Conservation (phyloP, 148 eudicot genomes). For the Vaccinium macrocarpon region DNA sequence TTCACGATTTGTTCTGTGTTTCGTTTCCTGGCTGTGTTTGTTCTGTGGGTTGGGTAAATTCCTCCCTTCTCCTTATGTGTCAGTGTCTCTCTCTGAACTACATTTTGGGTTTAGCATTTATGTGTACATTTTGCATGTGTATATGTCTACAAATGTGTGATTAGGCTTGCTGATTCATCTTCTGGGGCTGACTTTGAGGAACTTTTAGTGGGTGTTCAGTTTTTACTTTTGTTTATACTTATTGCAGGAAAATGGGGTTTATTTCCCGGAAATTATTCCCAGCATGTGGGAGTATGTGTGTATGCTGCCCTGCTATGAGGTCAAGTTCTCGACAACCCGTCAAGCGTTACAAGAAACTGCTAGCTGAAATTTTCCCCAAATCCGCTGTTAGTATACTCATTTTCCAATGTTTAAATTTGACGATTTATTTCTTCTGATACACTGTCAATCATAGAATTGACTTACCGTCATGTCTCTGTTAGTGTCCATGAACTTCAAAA, state of each 20-base stretch:
- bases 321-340: conserved; percentile 90
- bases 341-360: conserved; percentile 90
- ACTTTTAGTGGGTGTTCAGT: neutral
- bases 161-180: neutral
- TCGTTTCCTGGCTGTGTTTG: neutral
- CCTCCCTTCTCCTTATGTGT: neutral
- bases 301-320: conserved; percentile 94
- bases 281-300: conserved; percentile 88
- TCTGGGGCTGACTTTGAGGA: neutral
- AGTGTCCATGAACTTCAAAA: neutral
- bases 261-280: conserved; percentile 89
- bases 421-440: neutral
- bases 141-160: neutral
- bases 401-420: neutral
- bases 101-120: conserved; percentile 2
- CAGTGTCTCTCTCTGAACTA: neutral
- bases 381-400: conserved; percentile 57
- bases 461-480: neutral
- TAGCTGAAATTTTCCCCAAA: conserved; percentile 88
- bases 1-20: neutral
- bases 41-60: neutral
- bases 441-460: neutral
- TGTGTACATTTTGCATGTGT: neutral
- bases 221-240: neutral
- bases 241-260: conserved; percentile 66